A percentile compares a stretch with the other conserved stretches of the same genome.
phyloP scores from a whole-genome alignment of 148 eudicot species.

The Limonium bicolor region DNA sequence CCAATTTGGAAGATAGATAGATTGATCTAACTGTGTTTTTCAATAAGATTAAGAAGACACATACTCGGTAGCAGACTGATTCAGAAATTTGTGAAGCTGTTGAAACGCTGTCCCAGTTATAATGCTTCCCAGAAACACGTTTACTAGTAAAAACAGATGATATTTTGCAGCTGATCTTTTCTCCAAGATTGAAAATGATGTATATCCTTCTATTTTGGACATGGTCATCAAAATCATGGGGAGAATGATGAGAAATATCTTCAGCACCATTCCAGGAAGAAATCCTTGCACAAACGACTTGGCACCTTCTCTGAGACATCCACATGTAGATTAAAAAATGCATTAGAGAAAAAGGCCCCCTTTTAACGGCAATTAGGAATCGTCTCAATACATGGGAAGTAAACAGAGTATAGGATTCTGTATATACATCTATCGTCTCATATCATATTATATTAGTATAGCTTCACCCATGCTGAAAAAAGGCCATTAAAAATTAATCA shows the following conservation, averaged over 20 bases:
- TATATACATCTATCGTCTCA: no score
- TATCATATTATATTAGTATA: no score
- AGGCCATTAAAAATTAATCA: no score
- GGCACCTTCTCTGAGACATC: slow-evolving; percentile 25
- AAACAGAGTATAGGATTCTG: no score
- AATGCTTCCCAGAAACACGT: slow-evolving; percentile 49
- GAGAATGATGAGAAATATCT: slow-evolving; percentile 40
- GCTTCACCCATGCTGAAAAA: no score
- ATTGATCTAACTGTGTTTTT: no score
- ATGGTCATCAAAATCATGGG: slow-evolving; percentile 41
- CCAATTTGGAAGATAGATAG: neutral
- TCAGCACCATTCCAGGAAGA: slow-evolving; percentile 44
- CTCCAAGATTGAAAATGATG: slow-evolving; percentile 34
- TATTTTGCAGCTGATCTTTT: slow-evolving; percentile 45
- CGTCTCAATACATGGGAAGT: no score
- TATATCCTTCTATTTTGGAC: slow-evolving; percentile 49
- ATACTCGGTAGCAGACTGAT: slow-evolving; percentile 44
- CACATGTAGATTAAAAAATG: no score
- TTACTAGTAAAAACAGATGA: slow-evolving; percentile 39
- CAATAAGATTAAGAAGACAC: slow-evolving; percentile 2
- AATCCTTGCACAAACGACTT: slow-evolving; percentile 41
- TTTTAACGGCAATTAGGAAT: no score
- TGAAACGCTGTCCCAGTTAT: slow-evolving; percentile 46
- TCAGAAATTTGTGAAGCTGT: slow-evolving; percentile 29
- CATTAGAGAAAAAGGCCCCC: no score